Conservation (phyloP, 2,329 filamentous ascomycete genomes). For the Reticulascus tulasneorum region DNA sequence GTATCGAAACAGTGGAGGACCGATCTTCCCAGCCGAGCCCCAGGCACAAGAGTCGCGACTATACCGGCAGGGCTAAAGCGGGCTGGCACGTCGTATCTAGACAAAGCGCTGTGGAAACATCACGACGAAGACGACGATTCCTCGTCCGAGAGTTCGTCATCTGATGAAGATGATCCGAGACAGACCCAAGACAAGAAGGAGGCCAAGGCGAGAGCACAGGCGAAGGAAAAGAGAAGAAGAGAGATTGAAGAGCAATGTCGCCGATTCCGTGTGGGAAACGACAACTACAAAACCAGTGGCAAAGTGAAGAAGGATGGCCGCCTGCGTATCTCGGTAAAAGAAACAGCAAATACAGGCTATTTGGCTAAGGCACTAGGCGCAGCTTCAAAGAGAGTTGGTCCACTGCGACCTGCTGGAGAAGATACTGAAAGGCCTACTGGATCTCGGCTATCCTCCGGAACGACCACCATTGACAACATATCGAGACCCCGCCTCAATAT, state of each 20-base stretch:
- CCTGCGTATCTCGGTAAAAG: conserved; percentile 67
- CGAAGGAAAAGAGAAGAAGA: conserved; percentile 5
- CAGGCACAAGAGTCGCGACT: conserved; percentile 10
- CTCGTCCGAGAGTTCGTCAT: conserved; percentile 18
- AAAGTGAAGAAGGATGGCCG: conserved; percentile 66
- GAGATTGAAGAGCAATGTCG: conserved; percentile 35
- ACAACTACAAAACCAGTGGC: conserved; percentile 61
- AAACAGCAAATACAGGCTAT: conserved; percentile 66
- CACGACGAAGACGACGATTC: conserved; percentile 16
- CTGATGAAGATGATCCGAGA: conserved; percentile 15
- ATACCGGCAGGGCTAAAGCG: conserved; percentile 16
- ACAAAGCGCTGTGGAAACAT: conserved; percentile 20
- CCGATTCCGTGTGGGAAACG: conserved; percentile 58
- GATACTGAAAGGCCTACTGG: conserved; percentile 4
- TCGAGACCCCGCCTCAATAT: conserved; percentile 62
- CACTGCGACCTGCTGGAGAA: conserved; percentile 22
- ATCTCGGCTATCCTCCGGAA: conserved; percentile 25
- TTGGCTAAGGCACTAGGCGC: conserved; percentile 69
- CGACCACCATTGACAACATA: conserved; percentile 22
- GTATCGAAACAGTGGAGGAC: conserved; percentile 18
- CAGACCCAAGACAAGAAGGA: conserved; percentile 3
- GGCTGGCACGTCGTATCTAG: conserved; percentile 24
- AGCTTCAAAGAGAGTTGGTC: conserved; percentile 50
- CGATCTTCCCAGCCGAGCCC: conserved; percentile 13
- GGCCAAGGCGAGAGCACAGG: background rate